These are phyloP conservation scores for Carex pumila DNA, from an alignment of 176 grass and related monocot genomes.

Conservation along the genomic window DNA sequence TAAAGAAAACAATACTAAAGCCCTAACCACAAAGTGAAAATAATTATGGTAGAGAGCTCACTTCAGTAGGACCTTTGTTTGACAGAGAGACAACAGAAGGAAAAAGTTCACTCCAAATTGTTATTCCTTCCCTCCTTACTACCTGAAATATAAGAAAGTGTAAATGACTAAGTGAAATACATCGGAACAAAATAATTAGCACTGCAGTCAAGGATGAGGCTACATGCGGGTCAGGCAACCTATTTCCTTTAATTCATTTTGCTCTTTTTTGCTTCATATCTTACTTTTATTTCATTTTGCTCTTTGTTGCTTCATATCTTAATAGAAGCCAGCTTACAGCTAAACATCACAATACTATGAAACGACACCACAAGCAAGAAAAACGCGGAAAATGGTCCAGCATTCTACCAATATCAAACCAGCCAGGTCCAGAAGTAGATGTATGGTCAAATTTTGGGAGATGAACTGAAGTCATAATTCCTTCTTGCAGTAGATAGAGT, in stretches of 20 bases:
- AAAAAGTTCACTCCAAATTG: constrained; percentile 67
- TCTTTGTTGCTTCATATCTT: neutral
- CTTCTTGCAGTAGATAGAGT: neutral
- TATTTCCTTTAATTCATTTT: neutral
- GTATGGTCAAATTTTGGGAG: neutral
- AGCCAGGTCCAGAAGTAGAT: neutral
- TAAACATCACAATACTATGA: neutral
- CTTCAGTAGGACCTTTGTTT: constrained; percentile 66
- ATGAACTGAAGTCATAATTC: neutral
- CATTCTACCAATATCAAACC: neutral
- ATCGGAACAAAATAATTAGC: neutral
- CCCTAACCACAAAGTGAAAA: constrained; percentile 16
- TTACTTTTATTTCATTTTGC: neutral
- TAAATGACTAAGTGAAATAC: constrained; percentile 13
- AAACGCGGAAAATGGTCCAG: neutral
- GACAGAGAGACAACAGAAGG: constrained; percentile 81
- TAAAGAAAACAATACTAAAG: constrained; percentile 3
- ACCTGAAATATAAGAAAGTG: constrained; percentile 50
- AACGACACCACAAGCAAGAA: neutral
- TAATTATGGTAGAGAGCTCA: constrained; percentile 23
- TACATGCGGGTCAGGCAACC: neutral
- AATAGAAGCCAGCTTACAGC: neutral
- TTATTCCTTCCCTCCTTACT: constrained; percentile 88
- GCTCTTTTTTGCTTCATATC: neutral
- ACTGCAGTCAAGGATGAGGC: neutral